Evolutionary conservation across 2,329 filamentous ascomycete species (phyloP).

Genomic region (Ophiostoma ulmi): DNA sequence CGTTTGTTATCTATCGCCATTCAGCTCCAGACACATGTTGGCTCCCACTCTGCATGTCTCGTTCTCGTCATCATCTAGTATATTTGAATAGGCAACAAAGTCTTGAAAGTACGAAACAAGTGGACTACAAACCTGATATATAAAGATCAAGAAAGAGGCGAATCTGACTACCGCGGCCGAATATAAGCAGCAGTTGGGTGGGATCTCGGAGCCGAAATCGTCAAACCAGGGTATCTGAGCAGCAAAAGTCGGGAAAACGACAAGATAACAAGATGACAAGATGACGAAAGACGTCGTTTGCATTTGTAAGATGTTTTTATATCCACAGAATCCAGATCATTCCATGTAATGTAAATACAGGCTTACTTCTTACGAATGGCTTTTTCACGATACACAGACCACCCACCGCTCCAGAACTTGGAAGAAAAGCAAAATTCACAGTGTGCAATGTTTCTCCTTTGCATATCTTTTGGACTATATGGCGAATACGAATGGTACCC

Average conservation of each 20-base stretch:
- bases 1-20: not conserved
- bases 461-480: not conserved
- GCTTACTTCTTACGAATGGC: too few species aligned
- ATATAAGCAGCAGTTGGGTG: not conserved
- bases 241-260: not conserved
- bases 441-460: not conserved
- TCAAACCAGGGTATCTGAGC: not conserved
- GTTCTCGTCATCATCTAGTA: not conserved
- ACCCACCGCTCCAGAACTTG: not conserved
- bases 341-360: too few species aligned
- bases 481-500: not conserved
- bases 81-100: not conserved
- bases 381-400: not conserved
- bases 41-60: not conserved
- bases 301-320: not conserved
- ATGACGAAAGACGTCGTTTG: not conserved
- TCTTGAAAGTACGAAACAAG: not conserved
- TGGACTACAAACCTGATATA: too few species aligned
- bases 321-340: not conserved
- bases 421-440: not conserved
- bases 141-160: too few species aligned
- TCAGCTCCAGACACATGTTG: conserved; percentile 1
- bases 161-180: not conserved
- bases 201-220: not conserved
- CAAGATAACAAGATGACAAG: too few species aligned